Evolutionary conservation across 2,329 filamentous ascomycete species (phyloP).

Genomic region (Aotearoamyces nothofagi): DNA sequence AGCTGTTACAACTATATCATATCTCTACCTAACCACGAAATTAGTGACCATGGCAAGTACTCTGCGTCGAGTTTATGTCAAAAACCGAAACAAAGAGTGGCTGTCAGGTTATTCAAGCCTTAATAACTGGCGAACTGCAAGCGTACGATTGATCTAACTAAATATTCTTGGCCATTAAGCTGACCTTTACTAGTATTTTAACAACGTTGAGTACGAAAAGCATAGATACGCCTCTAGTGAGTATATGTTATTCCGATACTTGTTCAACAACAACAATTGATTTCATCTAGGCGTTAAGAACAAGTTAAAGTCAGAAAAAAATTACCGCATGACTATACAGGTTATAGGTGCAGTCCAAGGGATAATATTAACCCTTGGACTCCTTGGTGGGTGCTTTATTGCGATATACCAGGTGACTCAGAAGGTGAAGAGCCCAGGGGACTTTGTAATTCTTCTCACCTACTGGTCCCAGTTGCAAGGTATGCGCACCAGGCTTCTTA

Average conservation of each 20-base stretch:
- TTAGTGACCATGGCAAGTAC: conserved; percentile 17
- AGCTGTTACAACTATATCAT: conserved; percentile 29
- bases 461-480: conserved; percentile 42
- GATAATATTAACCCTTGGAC: conserved; percentile 30
- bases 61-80: conserved; percentile 21
- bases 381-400: conserved; percentile 32
- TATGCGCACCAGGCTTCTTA: no score
- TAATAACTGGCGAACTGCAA: conserved; percentile 24
- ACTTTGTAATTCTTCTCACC: conserved; percentile 47
- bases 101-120: conserved; percentile 22
- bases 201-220: conserved; percentile 36
- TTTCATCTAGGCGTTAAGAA: conserved; percentile 23
- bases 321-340: conserved; percentile 20
- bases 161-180: conserved; percentile 1
- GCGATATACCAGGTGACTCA: conserved; percentile 35
- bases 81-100: conserved; percentile 19
- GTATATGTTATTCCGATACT: no score
- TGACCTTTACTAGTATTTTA: conserved; percentile 31
- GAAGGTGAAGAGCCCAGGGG: conserved; percentile 34
- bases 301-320: conserved; percentile 21
- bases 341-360: conserved; percentile 25
- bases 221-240: conserved; percentile 27
- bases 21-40: conserved; percentile 32
- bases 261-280: no score
- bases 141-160: conserved; percentile 12